Conservation (phyloP, 106 monocot genomes). For the Platanthera guangdongensis region DNA sequence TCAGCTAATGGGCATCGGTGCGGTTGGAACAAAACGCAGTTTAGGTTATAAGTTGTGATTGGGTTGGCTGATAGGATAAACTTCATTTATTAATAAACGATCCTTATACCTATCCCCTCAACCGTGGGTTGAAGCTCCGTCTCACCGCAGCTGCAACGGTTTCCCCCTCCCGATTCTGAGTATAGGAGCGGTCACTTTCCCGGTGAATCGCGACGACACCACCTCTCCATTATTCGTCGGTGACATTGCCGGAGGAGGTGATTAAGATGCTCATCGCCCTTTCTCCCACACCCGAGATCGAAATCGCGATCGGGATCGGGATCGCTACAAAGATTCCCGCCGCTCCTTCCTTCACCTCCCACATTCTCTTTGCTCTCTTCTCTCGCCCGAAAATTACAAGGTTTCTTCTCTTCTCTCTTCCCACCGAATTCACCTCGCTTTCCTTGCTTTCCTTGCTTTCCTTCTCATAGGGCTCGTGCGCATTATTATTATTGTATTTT, state of each 20-base stretch:
- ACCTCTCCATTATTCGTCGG: slow-evolving; percentile 16
- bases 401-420: slow-evolving; percentile 11
- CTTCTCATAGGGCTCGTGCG: slow-evolving; percentile 21
- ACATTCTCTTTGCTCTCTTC: slow-evolving; percentile 18
- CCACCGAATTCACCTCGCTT: slow-evolving; percentile 24
- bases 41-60: too few species aligned
- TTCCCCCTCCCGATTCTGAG: too few species aligned
- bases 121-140: too few species aligned
- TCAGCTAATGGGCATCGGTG: too few species aligned
- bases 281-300: slow-evolving; percentile 5
- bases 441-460: slow-evolving; percentile 27
- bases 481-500: too few species aligned
- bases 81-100: too few species aligned
- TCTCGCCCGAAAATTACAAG: slow-evolving; percentile 29
- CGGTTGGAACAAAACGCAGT: too few species aligned
- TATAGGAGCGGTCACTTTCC: slow-evolving; percentile 9
- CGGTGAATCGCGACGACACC: slow-evolving; percentile 26
- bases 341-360: slow-evolving; percentile 21
- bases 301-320: background rate
- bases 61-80: too few species aligned
- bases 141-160: too few species aligned
- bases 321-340: slow-evolving; percentile 13
- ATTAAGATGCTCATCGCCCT: slow-evolving; percentile 1
- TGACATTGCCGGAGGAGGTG: background rate
- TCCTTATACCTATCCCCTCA: too few species aligned